Base-by-base conservation (phyloP, 495 filamentous ascomycete species). In the Oidiodendron maius region DNA sequence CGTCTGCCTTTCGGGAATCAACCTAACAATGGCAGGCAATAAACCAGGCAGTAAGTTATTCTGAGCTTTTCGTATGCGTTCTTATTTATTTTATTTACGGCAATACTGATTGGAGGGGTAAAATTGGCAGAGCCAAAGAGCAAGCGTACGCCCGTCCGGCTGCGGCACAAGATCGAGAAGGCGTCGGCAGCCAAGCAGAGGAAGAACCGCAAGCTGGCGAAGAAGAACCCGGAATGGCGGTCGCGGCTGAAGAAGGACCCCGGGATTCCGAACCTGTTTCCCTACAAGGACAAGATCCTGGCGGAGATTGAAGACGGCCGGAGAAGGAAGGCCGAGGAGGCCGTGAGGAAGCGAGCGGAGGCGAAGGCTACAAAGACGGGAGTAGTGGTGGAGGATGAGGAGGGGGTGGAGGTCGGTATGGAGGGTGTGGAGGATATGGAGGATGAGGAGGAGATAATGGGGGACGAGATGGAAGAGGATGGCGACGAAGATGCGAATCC, bases 81-180 rank as follows among this genome's bases (percentile, higher is more conserved):
- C n/a, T 25, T 3, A 4, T 51, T 11, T 1, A 24, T 12, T 40
- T 20, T 18, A 24, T 18, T 12, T 13, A 11, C 45, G 1, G n/a
- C 18, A 18, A 24, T 10, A 41, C 51, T 64, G 44, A 65, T 52
- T 51, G 6, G 18, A 28, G 20, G 37, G 5, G 11, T 58, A n/a
- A n/a, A n/a, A n/a, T n/a, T n/a, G n/a, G 17, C 54, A 96, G 89
- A 95, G 66, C 93, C 90, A 56, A 86, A 84, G 69, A 97, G 94
- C 36, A 98, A 98, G 77, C 84, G 93, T 66, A 78, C 75, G 44
- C 81, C 94, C 41, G 85, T 90, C 55, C 87, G 93, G 23, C 71
- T 97, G 50, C 80, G 93, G 47, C 86, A 96, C 71, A 96, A 94
- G 70, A 98, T 97, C 68, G 81, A 96, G 61, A 97, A 98, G 69